These are phyloP conservation scores for Taxawa tesnikishii DNA, from an alignment of 2,329 filamentous ascomycete species.

Conservation along the genomic window DNA sequence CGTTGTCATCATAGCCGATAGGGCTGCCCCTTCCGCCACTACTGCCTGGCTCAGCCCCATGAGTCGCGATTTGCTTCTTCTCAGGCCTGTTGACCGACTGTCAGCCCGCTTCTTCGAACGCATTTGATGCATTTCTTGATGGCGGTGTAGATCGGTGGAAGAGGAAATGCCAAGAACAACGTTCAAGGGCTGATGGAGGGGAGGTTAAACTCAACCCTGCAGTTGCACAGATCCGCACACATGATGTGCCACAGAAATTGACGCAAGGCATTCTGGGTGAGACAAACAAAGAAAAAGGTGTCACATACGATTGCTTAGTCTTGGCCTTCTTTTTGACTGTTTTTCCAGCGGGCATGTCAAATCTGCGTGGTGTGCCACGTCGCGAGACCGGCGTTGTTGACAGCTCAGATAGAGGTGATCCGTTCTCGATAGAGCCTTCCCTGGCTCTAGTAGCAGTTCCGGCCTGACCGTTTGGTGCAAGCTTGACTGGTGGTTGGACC, in stretches of 20 bases:
- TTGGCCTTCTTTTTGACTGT: slow-evolving; percentile 21
- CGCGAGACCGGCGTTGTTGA: slow-evolving; percentile 16
- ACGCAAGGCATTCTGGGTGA: too few relatives aligned
- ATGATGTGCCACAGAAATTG: too few relatives aligned
- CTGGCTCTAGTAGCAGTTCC: neutral
- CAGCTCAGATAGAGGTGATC: slow-evolving; percentile 21
- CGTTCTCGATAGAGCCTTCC: slow-evolving; percentile 1
- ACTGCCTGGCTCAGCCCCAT: slow-evolving; percentile 54
- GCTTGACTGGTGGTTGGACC: slow-evolving; percentile 6
- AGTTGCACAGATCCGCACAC: too few relatives aligned
- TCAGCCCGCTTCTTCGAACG: too few relatives aligned
- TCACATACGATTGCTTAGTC: slow-evolving; percentile 26
- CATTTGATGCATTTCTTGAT: too few relatives aligned
- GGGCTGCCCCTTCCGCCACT: slow-evolving; percentile 54
- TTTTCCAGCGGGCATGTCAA: slow-evolving; percentile 13
- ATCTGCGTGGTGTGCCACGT: slow-evolving; percentile 15
- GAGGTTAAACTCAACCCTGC: too few relatives aligned
- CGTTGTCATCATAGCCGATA: slow-evolving; percentile 45
- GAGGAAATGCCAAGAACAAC: too few relatives aligned
- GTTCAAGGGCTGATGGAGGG: too few relatives aligned
- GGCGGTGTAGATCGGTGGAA: too few relatives aligned
- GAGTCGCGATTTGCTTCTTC: slow-evolving; percentile 60
- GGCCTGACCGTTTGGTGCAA: slow-evolving; percentile 3
- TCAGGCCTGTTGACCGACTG: too few relatives aligned
- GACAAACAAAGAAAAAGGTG: slow-evolving; percentile 8